phyloP scores from a whole-genome alignment of 371 early-diverging fungal genomes.

The Mucor circinelloides region DNA sequence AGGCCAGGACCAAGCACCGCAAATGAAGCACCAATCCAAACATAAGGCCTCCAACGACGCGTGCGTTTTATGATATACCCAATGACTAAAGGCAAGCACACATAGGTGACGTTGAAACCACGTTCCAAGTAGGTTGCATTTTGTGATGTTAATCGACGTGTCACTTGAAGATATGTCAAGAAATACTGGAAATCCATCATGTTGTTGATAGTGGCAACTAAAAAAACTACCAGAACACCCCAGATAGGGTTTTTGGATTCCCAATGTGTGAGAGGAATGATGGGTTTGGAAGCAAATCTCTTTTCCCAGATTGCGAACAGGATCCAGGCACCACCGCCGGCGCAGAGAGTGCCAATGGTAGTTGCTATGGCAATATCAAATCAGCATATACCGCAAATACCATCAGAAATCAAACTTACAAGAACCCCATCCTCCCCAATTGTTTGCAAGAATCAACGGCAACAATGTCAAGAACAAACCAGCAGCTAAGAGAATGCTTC shows the following conservation, averaged over 20 bases:
- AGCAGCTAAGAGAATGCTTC: constrained; percentile 42
- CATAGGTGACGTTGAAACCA: constrained; percentile 44
- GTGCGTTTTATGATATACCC: constrained; percentile 41
- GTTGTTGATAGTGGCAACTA: constrained; percentile 41
- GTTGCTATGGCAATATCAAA: background rate
- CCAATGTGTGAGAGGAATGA: constrained; percentile 50
- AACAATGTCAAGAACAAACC: constrained; percentile 41
- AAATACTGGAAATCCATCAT: constrained; percentile 46
- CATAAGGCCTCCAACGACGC: constrained; percentile 40
- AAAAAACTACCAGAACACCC: constrained; percentile 42
- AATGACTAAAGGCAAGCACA: constrained; percentile 32
- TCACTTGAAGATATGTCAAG: constrained; percentile 42
- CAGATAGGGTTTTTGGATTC: constrained; percentile 35
- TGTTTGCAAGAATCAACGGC: constrained; percentile 42
- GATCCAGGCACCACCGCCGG: constrained; percentile 25
- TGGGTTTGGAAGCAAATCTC: constrained; percentile 34
- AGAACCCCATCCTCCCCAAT: constrained; percentile 44
- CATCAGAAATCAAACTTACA: background rate
- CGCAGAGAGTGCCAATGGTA: constrained; percentile 33
- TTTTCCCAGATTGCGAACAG: constrained; percentile 42
- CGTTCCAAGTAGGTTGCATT: constrained; percentile 37
- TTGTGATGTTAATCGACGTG: constrained; percentile 27
- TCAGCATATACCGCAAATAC: background rate
- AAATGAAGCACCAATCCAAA: constrained; percentile 40
- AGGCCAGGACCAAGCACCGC: constrained; percentile 46